phyloP scores from a whole-genome alignment of 2,329 filamentous ascomycete species.

The Aspergillus texensis region DNA sequence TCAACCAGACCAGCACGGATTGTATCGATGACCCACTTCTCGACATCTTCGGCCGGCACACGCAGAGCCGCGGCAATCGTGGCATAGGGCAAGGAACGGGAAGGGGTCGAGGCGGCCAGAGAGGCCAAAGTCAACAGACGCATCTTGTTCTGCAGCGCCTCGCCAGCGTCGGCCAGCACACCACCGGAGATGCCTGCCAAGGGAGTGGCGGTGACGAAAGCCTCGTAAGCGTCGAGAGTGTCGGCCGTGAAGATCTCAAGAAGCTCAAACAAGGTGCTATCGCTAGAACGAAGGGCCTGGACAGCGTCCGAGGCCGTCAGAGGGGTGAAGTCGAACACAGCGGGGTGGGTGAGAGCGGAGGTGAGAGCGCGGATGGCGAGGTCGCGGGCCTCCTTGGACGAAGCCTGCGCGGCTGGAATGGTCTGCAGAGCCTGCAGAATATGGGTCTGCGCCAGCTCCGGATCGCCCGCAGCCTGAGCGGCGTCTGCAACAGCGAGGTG shows the following conservation, averaged over 20 bases:
- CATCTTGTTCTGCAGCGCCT: constrained; percentile 91
- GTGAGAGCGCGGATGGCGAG: constrained; percentile 67
- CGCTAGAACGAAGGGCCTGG: constrained; percentile 82
- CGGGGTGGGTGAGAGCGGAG: constrained; percentile 65
- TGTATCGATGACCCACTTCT: constrained; percentile 98
- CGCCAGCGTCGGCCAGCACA: constrained; percentile 75
- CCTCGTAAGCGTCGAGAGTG: constrained; percentile 90
- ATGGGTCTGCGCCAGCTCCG: constrained; percentile 74
- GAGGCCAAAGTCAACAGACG: constrained; percentile 90
- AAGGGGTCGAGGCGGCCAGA: constrained; percentile 79
- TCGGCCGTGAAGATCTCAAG: constrained; percentile 95
- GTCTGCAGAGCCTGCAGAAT: constrained; percentile 75
- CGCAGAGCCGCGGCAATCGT: constrained; percentile 83
- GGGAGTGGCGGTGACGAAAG: constrained; percentile 72
- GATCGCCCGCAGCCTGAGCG: constrained; percentile 75
- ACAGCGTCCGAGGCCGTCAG: constrained; percentile 73
- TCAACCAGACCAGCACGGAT: constrained; percentile 95
- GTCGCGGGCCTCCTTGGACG: constrained; percentile 57
- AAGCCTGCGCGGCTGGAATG: constrained; percentile 64
- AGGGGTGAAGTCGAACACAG: constrained; percentile 74
- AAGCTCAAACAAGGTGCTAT: constrained; percentile 84
- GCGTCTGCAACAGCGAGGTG: constrained; percentile 81
- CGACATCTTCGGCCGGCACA: constrained; percentile 80
- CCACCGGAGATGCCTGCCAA: constrained; percentile 70
- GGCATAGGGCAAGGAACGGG: constrained; percentile 84